Evolutionary conservation across 2,329 filamentous ascomycete species (phyloP).

Genomic region (Diaporthe ampelina): DNA sequence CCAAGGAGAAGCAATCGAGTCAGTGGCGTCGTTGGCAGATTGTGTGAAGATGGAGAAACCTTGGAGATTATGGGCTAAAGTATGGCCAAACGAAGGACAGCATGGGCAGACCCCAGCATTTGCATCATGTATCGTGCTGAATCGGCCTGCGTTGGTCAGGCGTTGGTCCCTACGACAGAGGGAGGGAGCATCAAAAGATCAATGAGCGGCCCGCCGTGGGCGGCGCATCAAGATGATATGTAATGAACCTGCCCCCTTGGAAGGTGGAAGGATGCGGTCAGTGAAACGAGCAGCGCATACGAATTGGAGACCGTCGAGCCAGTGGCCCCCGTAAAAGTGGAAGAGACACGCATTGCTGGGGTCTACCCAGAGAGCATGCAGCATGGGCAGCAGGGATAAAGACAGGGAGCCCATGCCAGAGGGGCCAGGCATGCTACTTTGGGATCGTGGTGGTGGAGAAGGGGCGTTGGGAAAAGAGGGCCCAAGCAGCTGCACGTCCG

Average conservation of each 20-base stretch:
- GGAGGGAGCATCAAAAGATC: conserved; percentile 7
- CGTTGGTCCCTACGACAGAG: conserved; percentile 31
- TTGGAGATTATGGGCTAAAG: conserved; percentile 34
- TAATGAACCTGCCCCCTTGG: conserved; percentile 32
- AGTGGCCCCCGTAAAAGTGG: conserved; percentile 36
- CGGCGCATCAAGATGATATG: conserved; percentile 37
- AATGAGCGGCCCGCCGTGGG: conserved; percentile 14
- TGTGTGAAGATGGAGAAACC: conserved; percentile 37
- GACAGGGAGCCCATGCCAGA: conserved; percentile 31
- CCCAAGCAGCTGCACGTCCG: conserved; percentile 35
- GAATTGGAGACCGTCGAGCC: conserved; percentile 31
- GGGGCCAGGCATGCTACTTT: conserved; percentile 24
- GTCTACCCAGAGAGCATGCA: conserved; percentile 31
- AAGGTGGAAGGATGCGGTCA: conserved; percentile 39
- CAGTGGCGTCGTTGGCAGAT: conserved; percentile 37
- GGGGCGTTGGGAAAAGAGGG: conserved; percentile 34
- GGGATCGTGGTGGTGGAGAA: conserved; percentile 37
- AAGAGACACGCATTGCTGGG: conserved; percentile 36
- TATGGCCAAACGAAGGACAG: conserved; percentile 34
- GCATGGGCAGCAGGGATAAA: conserved; percentile 39
- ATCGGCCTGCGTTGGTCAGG: conserved; percentile 38
- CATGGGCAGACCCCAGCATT: conserved; percentile 39
- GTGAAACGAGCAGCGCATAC: conserved; percentile 35
- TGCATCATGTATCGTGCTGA: conserved; percentile 37
- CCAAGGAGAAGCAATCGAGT: conserved; percentile 42